Conservation (phyloP, 768 basidiomycete species). For the Psilocybe azurescens region DNA sequence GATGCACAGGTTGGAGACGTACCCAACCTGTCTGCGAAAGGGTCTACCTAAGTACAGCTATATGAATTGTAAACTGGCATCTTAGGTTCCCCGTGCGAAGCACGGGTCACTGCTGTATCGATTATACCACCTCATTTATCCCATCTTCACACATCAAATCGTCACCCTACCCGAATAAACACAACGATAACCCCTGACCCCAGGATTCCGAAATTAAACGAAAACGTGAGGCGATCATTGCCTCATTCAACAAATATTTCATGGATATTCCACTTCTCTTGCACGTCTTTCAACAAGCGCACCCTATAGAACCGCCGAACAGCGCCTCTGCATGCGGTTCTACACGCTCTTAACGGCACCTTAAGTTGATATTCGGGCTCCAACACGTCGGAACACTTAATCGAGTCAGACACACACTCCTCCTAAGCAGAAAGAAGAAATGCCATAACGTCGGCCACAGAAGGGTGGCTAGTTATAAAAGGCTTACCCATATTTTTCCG, state of each 20-base stretch:
- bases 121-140: too few relatives aligned
- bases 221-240: background rate
- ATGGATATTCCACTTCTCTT: conserved; percentile 19
- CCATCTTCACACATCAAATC: too few relatives aligned
- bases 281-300: conserved; percentile 15
- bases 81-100: too few relatives aligned
- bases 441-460: background rate
- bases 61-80: too few relatives aligned
- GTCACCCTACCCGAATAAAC: too few relatives aligned
- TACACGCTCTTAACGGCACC: background rate
- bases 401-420: background rate
- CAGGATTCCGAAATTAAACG: background rate
- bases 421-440: background rate
- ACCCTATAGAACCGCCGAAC: conserved; percentile 18
- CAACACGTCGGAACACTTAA: background rate
- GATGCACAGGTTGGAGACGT: too few relatives aligned
- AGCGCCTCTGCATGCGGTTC: background rate
- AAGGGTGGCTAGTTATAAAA: background rate
- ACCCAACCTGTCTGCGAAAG: too few relatives aligned
- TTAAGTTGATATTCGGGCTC: background rate
- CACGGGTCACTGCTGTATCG: too few relatives aligned
- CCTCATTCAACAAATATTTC: conserved; percentile 18
- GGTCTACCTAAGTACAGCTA: too few relatives aligned
- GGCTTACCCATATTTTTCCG: conserved; percentile 23
- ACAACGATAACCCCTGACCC: conserved; percentile 2